A percentile compares a stretch with the other conserved stretches of the same genome.
Evolutionary conservation across 2,329 filamentous ascomycete species (phyloP).

Genomic region (Aspergillus nomiae): DNA sequence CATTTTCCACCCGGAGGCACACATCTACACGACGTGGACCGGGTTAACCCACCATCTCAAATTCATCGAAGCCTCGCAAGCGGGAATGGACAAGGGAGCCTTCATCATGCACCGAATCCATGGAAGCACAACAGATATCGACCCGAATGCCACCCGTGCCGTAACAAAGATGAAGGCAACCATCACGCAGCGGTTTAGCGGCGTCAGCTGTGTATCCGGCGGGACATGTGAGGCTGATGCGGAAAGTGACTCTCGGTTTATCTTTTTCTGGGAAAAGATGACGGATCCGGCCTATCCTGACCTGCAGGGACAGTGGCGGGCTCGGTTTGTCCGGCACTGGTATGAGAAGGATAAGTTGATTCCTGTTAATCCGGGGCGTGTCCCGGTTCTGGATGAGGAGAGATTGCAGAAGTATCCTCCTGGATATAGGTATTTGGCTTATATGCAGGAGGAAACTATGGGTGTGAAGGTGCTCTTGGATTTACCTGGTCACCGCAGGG

Average conservation of each 20-base stretch:
- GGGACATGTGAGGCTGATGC: slow-evolving; percentile 1
- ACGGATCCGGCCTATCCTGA: background rate
- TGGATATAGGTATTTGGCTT: background rate
- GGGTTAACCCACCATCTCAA: background rate
- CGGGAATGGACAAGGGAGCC: slow-evolving; percentile 4
- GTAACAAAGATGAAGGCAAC: slow-evolving; percentile 11
- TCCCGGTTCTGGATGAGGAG: background rate
- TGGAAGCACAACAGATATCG: slow-evolving; percentile 7
- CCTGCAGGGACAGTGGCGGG: background rate
- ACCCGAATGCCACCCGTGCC: background rate
- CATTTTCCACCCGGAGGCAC: background rate
- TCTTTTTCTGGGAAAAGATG: background rate
- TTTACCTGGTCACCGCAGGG: background rate
- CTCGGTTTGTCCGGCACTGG: background rate
- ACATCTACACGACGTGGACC: slow-evolving; percentile 7
- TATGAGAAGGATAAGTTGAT: background rate
- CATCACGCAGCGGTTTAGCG: slow-evolving; percentile 2
- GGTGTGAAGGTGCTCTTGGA: background rate
- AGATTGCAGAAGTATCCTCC: background rate
- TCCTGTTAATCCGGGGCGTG: background rate
- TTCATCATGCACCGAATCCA: slow-evolving; percentile 6
- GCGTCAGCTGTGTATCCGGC: background rate
- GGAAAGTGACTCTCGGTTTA: background rate
- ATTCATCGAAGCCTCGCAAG: slow-evolving; percentile 8
- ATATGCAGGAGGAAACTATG: background rate